Percentiles rank a stretch among this genome's conserved stretches.
phyloP scores from a whole-genome alignment of 2,329 filamentous ascomycete genomes.

The Endoconidiophora polonica region DNA sequence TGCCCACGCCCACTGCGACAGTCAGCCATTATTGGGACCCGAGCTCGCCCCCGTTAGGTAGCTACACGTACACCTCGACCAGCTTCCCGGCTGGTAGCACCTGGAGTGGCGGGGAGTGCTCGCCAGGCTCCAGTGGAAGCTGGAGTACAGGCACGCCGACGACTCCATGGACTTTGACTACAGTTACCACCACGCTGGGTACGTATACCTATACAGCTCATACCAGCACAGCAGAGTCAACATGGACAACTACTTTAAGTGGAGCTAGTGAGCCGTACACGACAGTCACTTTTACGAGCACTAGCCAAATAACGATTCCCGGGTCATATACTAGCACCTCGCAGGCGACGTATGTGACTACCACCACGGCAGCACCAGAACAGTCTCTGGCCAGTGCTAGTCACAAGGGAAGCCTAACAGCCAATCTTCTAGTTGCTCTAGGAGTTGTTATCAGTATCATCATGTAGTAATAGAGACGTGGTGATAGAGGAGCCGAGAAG shows the following conservation, averaged over 20 bases:
- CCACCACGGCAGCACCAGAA: neutral
- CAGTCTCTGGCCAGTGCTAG: neutral
- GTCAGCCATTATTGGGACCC: neutral
- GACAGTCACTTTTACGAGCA: constrained; percentile 9
- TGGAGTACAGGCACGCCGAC: neutral
- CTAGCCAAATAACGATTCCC: constrained; percentile 1
- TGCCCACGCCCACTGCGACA: neutral
- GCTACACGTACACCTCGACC: constrained; percentile 6
- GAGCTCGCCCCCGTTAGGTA: neutral
- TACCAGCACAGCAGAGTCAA: constrained; percentile 5
- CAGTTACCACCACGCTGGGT: constrained; percentile 8
- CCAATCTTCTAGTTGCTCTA: neutral
- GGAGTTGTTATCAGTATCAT: neutral
- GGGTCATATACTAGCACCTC: constrained; percentile 9
- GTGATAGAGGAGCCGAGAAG: too few species aligned
- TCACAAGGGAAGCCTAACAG: neutral
- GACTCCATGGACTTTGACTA: constrained; percentile 5
- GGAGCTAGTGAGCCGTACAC: constrained; percentile 9
- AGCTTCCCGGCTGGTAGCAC: neutral
- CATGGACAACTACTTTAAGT: constrained; percentile 11
- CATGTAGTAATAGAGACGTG: neutral
- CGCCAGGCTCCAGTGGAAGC: neutral
- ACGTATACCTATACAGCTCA: constrained; percentile 7
- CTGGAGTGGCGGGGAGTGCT: neutral
- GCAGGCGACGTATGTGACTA: constrained; percentile 9